phyloP scores from a whole-genome alignment of 2,329 filamentous ascomycete genomes.

The Colletotrichum musicola region DNA sequence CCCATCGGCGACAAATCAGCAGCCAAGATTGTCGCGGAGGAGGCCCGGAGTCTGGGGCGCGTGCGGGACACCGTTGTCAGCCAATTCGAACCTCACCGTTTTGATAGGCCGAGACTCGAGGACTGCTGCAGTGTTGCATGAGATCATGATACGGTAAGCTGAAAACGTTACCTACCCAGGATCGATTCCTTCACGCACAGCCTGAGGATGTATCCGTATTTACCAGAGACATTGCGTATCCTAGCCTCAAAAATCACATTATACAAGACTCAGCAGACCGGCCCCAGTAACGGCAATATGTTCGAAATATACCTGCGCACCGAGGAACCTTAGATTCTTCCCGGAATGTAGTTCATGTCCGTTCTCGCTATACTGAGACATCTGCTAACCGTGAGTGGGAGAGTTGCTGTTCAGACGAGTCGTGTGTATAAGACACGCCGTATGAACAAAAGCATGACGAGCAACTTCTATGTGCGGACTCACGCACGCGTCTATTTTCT shows the following conservation, averaged over 20 bases:
- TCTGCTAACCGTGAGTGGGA: too few species aligned
- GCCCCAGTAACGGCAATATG: not conserved
- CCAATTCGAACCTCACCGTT: conserved; percentile 5
- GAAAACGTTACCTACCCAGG: conserved; percentile 2
- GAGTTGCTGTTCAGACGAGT: too few species aligned
- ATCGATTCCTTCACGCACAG: not conserved
- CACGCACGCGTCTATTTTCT: not conserved
- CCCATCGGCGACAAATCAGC: conserved; percentile 6
- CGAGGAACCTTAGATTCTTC: conserved; percentile 19
- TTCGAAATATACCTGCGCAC: conserved; percentile 12
- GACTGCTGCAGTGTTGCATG: conserved; percentile 2
- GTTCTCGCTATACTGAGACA: not conserved
- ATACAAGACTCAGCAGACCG: not conserved
- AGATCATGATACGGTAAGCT: conserved; percentile 1
- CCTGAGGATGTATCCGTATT: not conserved
- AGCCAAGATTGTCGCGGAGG: not conserved
- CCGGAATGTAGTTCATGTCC: conserved; percentile 14
- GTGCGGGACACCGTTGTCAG: not conserved
- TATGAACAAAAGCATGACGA: too few species aligned
- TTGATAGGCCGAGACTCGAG: not conserved
- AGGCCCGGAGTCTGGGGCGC: not conserved
- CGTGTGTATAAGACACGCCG: too few species aligned
- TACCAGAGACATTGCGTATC: conserved; percentile 1
- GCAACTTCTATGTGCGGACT: too few species aligned
- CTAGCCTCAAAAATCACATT: not conserved